Percentiles rank a stretch among this genome's conserved stretches.
Evolutionary conservation across 2,329 filamentous ascomycete genomes (phyloP).

Genomic region (Verticillium albo-atrum): DNA sequence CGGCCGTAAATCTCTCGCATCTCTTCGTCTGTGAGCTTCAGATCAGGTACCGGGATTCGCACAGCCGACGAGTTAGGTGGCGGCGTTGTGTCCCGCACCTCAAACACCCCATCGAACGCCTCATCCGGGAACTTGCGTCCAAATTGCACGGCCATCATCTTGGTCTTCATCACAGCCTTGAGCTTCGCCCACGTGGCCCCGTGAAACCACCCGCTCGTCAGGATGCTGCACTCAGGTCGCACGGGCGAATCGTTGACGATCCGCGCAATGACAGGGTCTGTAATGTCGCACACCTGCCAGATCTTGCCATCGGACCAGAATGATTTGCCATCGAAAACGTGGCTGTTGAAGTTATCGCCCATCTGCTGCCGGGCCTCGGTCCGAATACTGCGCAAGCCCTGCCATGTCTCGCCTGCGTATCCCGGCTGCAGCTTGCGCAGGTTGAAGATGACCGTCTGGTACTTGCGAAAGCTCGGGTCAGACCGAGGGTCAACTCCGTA

Average conservation of each 20-base stretch:
- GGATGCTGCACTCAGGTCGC: slow-evolving; percentile 52
- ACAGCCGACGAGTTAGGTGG: slow-evolving; percentile 20
- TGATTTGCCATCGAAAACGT: slow-evolving; percentile 78
- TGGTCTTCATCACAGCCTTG: slow-evolving; percentile 83
- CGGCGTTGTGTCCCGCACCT: slow-evolving; percentile 28
- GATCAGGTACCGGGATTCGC: slow-evolving; percentile 32
- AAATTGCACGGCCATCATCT: slow-evolving; percentile 65
- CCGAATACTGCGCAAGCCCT: slow-evolving; percentile 37
- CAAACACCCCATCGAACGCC: slow-evolving; percentile 39
- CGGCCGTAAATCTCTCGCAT: slow-evolving; percentile 26
- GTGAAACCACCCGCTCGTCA: slow-evolving; percentile 77
- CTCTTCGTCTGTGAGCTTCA: slow-evolving; percentile 32
- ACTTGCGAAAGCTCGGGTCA: slow-evolving; percentile 71
- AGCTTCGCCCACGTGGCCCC: slow-evolving; percentile 78
- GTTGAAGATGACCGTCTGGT: slow-evolving; percentile 88
- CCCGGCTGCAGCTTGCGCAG: slow-evolving; percentile 50
- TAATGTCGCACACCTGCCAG: slow-evolving; percentile 92
- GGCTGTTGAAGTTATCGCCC: slow-evolving; percentile 45
- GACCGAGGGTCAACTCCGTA: slow-evolving; percentile 83
- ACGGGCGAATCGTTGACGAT: slow-evolving; percentile 62
- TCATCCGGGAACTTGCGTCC: slow-evolving; percentile 44
- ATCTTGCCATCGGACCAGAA: slow-evolving; percentile 79
- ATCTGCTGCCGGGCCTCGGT: slow-evolving; percentile 30
- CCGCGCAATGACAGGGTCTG: slow-evolving; percentile 66
- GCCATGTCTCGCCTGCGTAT: slow-evolving; percentile 43